phyloP scores from a whole-genome alignment of 331 rosid species.

The Pyrus hybrid region DNA sequence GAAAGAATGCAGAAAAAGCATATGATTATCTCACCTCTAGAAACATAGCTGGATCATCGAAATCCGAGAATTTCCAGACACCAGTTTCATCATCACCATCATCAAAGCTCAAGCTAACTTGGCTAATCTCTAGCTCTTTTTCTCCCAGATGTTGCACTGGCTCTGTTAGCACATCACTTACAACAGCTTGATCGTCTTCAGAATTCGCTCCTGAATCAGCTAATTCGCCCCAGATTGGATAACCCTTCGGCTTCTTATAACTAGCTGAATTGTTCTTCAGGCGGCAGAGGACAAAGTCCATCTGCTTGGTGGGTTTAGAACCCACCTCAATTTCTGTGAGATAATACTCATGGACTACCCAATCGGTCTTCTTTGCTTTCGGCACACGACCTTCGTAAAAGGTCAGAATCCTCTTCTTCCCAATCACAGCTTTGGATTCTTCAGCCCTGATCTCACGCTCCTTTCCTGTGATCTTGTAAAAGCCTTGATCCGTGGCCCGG shows the following conservation, averaged over 20 bases:
- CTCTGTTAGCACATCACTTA: not conserved
- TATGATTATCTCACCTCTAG: not conserved
- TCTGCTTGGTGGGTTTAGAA: not conserved
- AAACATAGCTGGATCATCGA: not conserved
- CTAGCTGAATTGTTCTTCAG: not conserved
- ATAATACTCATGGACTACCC: constrained; percentile 54
- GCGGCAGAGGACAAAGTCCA: not conserved
- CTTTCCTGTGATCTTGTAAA: constrained; percentile 47
- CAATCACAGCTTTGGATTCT: constrained; percentile 29
- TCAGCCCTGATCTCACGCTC: constrained; percentile 9
- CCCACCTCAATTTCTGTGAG: not conserved
- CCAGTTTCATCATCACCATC: not conserved
- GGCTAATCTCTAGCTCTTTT: not conserved
- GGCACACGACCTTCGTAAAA: constrained; percentile 29
- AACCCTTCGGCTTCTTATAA: not conserved
- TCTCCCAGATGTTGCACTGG: not conserved
- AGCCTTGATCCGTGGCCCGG: constrained; percentile 41
- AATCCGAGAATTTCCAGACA: not conserved
- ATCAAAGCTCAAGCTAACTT: no score
- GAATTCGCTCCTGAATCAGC: not conserved
- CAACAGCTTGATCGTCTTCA: not conserved
- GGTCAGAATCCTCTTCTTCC: constrained; percentile 46
- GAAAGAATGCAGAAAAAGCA: not conserved
- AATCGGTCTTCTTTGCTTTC: constrained; percentile 11
- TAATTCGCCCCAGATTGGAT: not conserved